Evolutionary conservation across 2,329 filamentous ascomycete genomes (phyloP).

Genomic region (Elsinoe ampelina): DNA sequence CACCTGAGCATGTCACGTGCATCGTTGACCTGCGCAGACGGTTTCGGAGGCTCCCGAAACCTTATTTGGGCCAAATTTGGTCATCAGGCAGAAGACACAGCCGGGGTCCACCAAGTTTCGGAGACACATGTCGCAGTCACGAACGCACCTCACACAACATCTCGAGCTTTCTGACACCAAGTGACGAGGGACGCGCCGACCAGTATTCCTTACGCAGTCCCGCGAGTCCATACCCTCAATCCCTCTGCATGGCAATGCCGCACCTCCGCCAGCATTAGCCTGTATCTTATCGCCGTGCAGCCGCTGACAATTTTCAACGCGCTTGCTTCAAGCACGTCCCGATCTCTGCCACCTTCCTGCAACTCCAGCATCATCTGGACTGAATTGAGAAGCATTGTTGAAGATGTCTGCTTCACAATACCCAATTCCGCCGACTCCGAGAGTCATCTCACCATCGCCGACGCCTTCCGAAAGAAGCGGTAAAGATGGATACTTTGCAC

Average conservation of each 20-base stretch:
- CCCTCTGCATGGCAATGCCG: not conserved
- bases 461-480: constrained; percentile 53
- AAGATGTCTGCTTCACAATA: constrained; percentile 42
- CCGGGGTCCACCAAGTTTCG: not conserved
- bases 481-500: constrained; percentile 57
- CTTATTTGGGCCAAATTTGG: constrained; percentile 8
- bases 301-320: constrained; percentile 8
- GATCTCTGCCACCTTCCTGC: not conserved
- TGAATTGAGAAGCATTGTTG: not conserved
- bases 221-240: not conserved
- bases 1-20: too few relatives aligned
- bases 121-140: constrained; percentile 7
- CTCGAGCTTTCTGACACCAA: not conserved
- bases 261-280: not conserved
- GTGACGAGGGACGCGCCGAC: not conserved
- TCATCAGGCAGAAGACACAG: constrained; percentile 1
- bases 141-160: not conserved
- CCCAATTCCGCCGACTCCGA: constrained; percentile 65
- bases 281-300: constrained; percentile 4
- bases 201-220: not conserved
- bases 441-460: constrained; percentile 83
- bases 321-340: constrained; percentile 10
- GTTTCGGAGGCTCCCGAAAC: too few relatives aligned
- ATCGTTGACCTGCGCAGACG: too few relatives aligned
- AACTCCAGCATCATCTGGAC: not conserved